Conservation (phyloP, 2,329 filamentous ascomycete genomes). For the Phaeoacremonium minimum region DNA sequence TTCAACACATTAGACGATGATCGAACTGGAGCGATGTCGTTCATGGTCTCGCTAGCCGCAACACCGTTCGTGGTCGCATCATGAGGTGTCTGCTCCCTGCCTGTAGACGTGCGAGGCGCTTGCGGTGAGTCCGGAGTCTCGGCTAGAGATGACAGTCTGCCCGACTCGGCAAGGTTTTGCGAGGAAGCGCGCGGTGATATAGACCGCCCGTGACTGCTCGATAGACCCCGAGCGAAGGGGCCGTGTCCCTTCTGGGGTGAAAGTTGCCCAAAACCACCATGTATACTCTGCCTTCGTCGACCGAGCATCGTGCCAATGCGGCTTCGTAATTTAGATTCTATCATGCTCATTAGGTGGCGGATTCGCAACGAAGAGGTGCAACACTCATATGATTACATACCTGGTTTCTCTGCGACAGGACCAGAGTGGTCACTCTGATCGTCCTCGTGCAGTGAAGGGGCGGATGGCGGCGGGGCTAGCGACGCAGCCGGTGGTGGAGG, state of each 20-base stretch:
- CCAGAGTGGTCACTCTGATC: conserved; percentile 41
- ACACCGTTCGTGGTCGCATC: conserved; percentile 42
- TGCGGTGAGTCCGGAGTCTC: conserved; percentile 46
- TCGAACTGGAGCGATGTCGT: conserved; percentile 22
- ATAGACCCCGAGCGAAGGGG: conserved; percentile 57
- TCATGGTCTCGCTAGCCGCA: conserved; percentile 26
- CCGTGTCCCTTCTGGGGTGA: conserved; percentile 47
- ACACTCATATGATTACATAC: no score
- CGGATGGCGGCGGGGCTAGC: conserved; percentile 6
- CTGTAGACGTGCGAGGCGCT: conserved; percentile 21
- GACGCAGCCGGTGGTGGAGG: conserved; percentile 16
- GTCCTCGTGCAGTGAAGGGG: conserved; percentile 25
- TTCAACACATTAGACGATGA: conserved; percentile 37
- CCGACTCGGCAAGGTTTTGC: conserved; percentile 52
- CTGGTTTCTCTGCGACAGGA: conserved; percentile 31
- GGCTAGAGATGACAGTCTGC: conserved; percentile 51
- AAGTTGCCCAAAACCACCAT: conserved; percentile 55
- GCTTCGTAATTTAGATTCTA: conserved; percentile 54
- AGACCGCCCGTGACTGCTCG: conserved; percentile 57
- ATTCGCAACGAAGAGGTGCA: no score
- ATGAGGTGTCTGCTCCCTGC: conserved; percentile 26
- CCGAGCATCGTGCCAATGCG: conserved; percentile 68
- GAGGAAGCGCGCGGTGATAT: conserved; percentile 57
- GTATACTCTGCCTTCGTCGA: conserved; percentile 61
- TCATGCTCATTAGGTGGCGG: no score